phyloP scores from a whole-genome alignment of 2,329 filamentous ascomycete species.

The Amauroascus verrucosus region DNA sequence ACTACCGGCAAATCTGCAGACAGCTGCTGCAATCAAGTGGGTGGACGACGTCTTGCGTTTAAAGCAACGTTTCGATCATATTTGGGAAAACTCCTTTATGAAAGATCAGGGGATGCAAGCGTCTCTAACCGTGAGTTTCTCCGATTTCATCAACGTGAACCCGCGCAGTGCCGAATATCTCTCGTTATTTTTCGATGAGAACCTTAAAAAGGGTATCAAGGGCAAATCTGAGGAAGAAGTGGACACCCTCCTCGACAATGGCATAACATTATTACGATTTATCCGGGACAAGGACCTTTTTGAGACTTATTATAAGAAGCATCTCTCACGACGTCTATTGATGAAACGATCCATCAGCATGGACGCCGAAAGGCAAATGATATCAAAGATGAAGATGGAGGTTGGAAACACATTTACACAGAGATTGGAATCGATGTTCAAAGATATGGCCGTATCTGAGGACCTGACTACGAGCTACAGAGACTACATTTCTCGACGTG shows the following conservation, averaged over 20 bases:
- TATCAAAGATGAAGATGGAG: slow-evolving; percentile 92
- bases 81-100: slow-evolving; percentile 64
- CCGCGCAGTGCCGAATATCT: slow-evolving; percentile 77
- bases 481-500: slow-evolving; percentile 52
- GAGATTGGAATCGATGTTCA: slow-evolving; percentile 96
- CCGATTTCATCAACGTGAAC: slow-evolving; percentile 91
- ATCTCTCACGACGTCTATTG: slow-evolving; percentile 75
- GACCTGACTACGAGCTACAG: slow-evolving; percentile 73
- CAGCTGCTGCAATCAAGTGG: slow-evolving; percentile 82
- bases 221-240: slow-evolving; percentile 85
- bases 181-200: slow-evolving; percentile 93
- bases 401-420: slow-evolving; percentile 87
- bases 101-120: slow-evolving; percentile 69
- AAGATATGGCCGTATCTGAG: slow-evolving; percentile 80
- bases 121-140: slow-evolving; percentile 74
- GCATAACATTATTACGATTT: slow-evolving; percentile 77
- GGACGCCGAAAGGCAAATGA: slow-evolving; percentile 91
- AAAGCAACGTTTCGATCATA: slow-evolving; percentile 78
- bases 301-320: slow-evolving; percentile 96
- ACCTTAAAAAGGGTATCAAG: slow-evolving; percentile 84
- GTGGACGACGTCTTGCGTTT: slow-evolving; percentile 79
- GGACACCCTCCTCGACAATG: slow-evolving; percentile 74
- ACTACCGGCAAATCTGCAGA: slow-evolving; percentile 57
- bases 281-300: slow-evolving; percentile 89
- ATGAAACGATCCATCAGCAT: slow-evolving; percentile 83